Percentiles rank a stretch among this genome's conserved stretches.
Evolutionary conservation across 2,329 filamentous ascomycete genomes (phyloP).

Genomic region (Stachybotrys chartarum): DNA sequence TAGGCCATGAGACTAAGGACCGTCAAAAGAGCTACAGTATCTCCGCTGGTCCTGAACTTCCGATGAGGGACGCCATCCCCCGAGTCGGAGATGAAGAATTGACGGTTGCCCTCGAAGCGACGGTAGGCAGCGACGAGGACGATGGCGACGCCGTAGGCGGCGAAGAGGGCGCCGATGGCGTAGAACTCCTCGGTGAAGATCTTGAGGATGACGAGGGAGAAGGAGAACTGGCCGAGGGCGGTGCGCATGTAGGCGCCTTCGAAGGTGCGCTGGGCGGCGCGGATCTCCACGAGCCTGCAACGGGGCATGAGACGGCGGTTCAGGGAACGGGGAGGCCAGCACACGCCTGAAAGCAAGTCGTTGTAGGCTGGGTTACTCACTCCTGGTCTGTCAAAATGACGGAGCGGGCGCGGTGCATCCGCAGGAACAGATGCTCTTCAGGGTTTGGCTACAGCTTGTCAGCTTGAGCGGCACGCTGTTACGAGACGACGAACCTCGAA

Average conservation of each 20-base stretch:
- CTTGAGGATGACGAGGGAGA: conserved; percentile 81
- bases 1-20: conserved; percentile 51
- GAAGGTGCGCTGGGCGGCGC: conserved; percentile 91
- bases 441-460: conserved; percentile 45
- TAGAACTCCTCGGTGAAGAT: conserved; percentile 98
- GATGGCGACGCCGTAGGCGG: conserved; percentile 81
- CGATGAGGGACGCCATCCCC: conserved; percentile 27
- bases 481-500: not conserved
- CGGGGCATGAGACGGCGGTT: not conserved
- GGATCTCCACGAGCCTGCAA: conserved; percentile 77
- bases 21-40: conserved; percentile 53
- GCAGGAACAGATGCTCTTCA: conserved; percentile 66
- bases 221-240: conserved; percentile 89
- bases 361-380: conserved; percentile 24
- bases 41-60: conserved; percentile 58
- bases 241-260: conserved; percentile 96
- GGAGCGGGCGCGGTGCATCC: conserved; percentile 72
- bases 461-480: not conserved
- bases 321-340: too few relatives aligned
- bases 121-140: conserved; percentile 78
- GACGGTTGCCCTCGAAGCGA: conserved; percentile 83
- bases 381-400: conserved; percentile 73
- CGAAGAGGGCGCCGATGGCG: conserved; percentile 90
- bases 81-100: conserved; percentile 65
- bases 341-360: not conserved